Evolutionary conservation across 2,329 filamentous ascomycete genomes (phyloP).

Genomic region (Colletotrichum theobromicola): DNA sequence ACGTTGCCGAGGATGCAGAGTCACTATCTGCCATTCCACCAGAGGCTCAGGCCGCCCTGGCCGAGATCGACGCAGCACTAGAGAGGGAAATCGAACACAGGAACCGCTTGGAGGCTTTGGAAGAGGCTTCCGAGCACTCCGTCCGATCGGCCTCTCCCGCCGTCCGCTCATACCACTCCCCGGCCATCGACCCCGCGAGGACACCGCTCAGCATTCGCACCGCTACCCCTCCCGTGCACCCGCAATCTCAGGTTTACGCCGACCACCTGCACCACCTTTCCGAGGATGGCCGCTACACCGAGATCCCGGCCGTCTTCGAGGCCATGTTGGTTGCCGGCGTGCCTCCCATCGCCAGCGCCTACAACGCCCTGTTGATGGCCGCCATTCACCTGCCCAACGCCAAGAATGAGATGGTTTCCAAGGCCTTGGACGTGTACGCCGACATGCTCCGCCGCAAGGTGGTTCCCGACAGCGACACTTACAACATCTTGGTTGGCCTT

Average conservation of each 20-base stretch:
- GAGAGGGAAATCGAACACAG: constrained; percentile 75
- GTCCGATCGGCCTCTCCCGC: constrained; percentile 38
- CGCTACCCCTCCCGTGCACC: constrained; percentile 65
- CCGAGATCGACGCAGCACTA: constrained; percentile 85
- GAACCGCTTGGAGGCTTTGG: constrained; percentile 48
- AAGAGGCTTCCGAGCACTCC: constrained; percentile 46
- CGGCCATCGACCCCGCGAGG: constrained; percentile 42
- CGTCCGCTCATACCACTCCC: constrained; percentile 41
- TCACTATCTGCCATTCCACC: constrained; percentile 37
- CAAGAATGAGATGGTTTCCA: constrained; percentile 84
- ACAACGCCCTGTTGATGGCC: constrained; percentile 87
- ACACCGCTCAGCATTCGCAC: constrained; percentile 56
- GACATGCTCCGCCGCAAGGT: constrained; percentile 93
- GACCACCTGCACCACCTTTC: constrained; percentile 80
- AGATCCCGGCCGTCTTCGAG: constrained; percentile 92
- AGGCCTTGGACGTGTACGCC: constrained; percentile 92
- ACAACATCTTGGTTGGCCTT: constrained; percentile 84
- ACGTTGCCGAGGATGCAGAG: constrained; percentile 37
- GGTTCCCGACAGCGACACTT: constrained; percentile 82
- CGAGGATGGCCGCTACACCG: constrained; percentile 74
- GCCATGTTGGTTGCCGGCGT: constrained; percentile 84
- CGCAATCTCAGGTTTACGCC: constrained; percentile 74
- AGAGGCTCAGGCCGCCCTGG: constrained; percentile 66
- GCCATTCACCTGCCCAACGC: constrained; percentile 82
- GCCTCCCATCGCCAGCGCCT: constrained; percentile 82